Evolutionary conservation across 805 yeast species (phyloP).

Genomic region (Ogataea wickerhamii): DNA sequence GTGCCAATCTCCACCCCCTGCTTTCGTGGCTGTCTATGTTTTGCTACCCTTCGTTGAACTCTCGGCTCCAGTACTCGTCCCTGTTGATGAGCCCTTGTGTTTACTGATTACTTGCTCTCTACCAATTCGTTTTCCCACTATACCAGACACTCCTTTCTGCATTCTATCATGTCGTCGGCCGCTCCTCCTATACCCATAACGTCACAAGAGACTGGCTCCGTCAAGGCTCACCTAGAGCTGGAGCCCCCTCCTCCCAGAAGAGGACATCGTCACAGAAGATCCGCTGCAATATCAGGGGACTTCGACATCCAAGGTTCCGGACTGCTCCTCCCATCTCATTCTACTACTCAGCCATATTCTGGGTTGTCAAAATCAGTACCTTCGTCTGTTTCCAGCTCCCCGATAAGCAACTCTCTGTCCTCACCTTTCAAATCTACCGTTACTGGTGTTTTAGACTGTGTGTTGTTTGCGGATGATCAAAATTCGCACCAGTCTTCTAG

Average conservation of each 20-base stretch:
- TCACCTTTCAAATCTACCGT: background rate
- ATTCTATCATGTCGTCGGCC: conserved; percentile 1
- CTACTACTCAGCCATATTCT: conserved; percentile 2
- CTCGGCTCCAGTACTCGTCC: too few relatives aligned
- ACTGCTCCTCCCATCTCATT: conserved; percentile 18
- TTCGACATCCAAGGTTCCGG: conserved; percentile 45
- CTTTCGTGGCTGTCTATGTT: too few relatives aligned
- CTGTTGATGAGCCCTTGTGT: too few relatives aligned
- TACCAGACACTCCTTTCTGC: background rate
- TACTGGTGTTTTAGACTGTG: background rate
- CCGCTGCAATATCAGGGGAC: conserved; percentile 87
- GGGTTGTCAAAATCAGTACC: conserved; percentile 23
- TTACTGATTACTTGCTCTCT: background rate
- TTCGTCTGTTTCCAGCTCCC: conserved; percentile 22
- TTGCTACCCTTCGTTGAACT: too few relatives aligned
- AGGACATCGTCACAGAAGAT: conserved; percentile 77
- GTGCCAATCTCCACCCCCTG: too few relatives aligned
- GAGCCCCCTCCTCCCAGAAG: conserved; percentile 34
- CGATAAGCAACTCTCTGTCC: conserved; percentile 15
- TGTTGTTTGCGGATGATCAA: background rate
- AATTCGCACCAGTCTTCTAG: background rate
- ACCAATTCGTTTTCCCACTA: background rate
- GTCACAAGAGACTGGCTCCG: background rate
- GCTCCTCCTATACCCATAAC: conserved; percentile 7
- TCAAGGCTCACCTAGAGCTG: conserved; percentile 18